These are phyloP conservation scores for Leishmania major DNA, from an alignment of 208 protist species.

Conservation along the genomic window DNA sequence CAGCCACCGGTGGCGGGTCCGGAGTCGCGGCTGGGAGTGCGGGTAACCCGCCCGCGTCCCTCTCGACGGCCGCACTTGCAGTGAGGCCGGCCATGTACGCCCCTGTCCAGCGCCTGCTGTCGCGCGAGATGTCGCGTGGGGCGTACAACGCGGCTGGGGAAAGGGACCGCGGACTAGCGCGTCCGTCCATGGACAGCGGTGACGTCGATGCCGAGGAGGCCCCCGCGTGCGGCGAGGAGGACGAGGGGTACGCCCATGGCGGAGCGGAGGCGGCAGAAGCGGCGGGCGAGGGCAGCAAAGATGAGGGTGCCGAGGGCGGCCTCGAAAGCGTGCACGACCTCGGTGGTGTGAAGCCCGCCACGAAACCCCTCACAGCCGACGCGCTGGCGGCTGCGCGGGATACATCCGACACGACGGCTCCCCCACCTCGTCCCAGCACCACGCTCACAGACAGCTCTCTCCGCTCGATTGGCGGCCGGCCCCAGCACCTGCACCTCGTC, in stretches of 20 bases:
- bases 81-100: constrained; percentile 19
- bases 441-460: constrained; percentile 3
- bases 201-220: neutral
- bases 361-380: constrained; percentile 1
- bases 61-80: constrained; percentile 13
- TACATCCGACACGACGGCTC: neutral
- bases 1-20: neutral
- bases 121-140: constrained; percentile 5
- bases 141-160: neutral
- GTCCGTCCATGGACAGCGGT: neutral
- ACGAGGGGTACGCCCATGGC: neutral
- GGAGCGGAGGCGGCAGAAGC: neutral
- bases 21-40: neutral
- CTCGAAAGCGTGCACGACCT: neutral
- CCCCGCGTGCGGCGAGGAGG: neutral
- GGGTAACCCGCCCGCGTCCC: constrained; percentile 5
- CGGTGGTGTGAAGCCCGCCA: neutral
- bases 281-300: neutral
- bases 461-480: constrained; percentile 10
- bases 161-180: neutral
- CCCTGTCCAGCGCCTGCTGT: constrained; percentile 25
- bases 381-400: neutral
- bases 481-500: constrained; percentile 19
- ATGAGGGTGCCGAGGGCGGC: neutral
- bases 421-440: neutral